phyloP scores from a whole-genome alignment of 768 basidiomycete species.

The Galerina sulciceps region DNA sequence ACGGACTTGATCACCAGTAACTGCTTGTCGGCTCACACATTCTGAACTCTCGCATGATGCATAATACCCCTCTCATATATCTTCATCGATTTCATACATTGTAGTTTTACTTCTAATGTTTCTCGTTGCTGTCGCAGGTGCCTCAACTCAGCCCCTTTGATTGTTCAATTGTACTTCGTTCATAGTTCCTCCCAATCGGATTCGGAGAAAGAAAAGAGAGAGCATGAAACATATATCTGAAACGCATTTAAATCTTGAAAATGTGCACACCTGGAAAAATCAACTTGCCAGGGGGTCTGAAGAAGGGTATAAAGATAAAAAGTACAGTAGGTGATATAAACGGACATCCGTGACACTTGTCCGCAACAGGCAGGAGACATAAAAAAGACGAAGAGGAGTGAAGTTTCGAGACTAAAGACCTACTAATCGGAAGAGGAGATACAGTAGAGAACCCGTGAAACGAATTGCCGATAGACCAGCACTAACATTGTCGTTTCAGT shows the following conservation, averaged over 20 bases:
- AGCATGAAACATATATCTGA: constrained; percentile 10
- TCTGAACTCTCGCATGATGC: constrained; percentile 6
- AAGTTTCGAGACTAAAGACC: constrained; percentile 46
- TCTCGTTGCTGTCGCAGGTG: constrained; percentile 12
- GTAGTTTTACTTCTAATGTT: constrained; percentile 21
- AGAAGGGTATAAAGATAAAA: constrained; percentile 16
- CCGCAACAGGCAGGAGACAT: constrained; percentile 1
- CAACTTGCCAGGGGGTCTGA: constrained; percentile 24
- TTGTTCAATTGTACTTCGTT: constrained; percentile 7
- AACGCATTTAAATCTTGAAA: constrained; percentile 5
- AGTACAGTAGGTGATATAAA: constrained; percentile 12
- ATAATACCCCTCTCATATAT: constrained; percentile 11
- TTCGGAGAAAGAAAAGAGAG: constrained; percentile 1
- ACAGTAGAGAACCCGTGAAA: constrained; percentile 78
- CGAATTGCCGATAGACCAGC: constrained; percentile 83
- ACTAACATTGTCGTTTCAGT: constrained; percentile 38
- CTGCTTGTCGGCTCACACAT: constrained; percentile 1
- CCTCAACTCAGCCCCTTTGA: not conserved
- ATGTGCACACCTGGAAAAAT: constrained; percentile 16
- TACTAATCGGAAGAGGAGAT: constrained; percentile 76
- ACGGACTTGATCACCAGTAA: constrained; percentile 49
- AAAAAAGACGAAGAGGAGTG: constrained; percentile 12
- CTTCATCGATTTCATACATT: constrained; percentile 16
- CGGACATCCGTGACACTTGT: constrained; percentile 6
- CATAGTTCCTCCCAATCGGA: not conserved